phyloP scores from a whole-genome alignment of 2,329 filamentous ascomycete genomes.

The Botryosphaeria dothidea region DNA sequence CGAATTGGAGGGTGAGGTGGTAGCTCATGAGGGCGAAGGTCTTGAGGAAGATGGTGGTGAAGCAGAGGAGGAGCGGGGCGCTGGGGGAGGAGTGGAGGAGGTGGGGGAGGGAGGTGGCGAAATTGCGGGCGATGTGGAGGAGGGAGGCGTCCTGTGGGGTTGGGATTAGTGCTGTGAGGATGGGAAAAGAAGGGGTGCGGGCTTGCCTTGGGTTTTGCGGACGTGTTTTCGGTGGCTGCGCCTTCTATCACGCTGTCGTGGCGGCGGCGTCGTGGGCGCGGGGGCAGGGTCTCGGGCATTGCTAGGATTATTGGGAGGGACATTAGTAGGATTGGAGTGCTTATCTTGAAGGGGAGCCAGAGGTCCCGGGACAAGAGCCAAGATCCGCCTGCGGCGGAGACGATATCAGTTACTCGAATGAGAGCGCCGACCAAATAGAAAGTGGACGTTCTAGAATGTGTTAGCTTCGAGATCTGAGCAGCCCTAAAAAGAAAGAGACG shows the following conservation, averaged over 20 bases:
- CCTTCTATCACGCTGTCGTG: not conserved
- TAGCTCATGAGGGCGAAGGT: conserved; percentile 15
- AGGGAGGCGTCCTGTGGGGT: not conserved
- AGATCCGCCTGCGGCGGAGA: not conserved
- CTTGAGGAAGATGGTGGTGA: conserved; percentile 14
- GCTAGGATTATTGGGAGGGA: not conserved
- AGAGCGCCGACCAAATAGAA: conserved; percentile 13
- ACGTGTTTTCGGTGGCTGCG: not conserved
- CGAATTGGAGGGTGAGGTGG: conserved; percentile 10
- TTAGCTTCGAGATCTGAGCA: too few species aligned
- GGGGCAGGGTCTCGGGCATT: not conserved
- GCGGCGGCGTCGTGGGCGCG: not conserved
- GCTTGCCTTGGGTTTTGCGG: not conserved
- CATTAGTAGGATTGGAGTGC: conserved; percentile 1
- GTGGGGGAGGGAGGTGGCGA: not conserved
- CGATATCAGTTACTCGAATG: conserved; percentile 10
- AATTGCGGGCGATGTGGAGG: not conserved
- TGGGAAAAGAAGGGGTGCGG: not conserved
- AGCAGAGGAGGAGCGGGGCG: not conserved
- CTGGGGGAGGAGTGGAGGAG: not conserved
- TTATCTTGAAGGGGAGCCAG: conserved; percentile 16
- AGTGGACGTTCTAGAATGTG: not conserved
- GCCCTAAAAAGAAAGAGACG: too few species aligned
- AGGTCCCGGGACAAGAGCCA: not conserved
- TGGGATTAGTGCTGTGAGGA: too few species aligned